Evolutionary conservation across 1,284 basidiomycete species (phyloP), one percentile per base, ranked within the genome.

Genomic region (Rhodotorula sp.): DNA sequence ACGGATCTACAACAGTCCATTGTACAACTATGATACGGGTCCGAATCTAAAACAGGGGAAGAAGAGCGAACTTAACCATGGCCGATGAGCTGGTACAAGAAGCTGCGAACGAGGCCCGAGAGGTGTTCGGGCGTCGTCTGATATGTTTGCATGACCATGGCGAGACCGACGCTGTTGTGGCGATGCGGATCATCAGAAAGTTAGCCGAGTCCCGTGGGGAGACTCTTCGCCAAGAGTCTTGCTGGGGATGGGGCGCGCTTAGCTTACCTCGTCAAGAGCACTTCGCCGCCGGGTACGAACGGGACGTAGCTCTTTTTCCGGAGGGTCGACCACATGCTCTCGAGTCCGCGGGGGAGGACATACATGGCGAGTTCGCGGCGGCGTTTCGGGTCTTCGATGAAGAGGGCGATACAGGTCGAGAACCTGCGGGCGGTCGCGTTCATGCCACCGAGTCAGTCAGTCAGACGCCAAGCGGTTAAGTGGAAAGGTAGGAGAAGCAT

Each of bases 281-380:
- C 88, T 85, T 79, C 92, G 84, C 79, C 92, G 85, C 82, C 87
- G 81, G 82, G 86, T 2, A 86, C 85, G 65, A 84, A 82, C 5
- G 91, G 90, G 31, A 95, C 89, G 82, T 87, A 88, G 1, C 91
- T 89, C 73, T 89, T 87, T 23, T 90, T 89, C 57, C 91, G 82
- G 21, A 90, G 87, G 76, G 89, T 87, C 2, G 89, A 85, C 94
- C 95, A 98, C 18, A 88, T 87, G 68, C 90, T 91, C 83, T 96
- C 93, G 58, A 96, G 62, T 2, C 69, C 70, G 12, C 73, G 54
- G 16, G 75, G 75, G 47, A 76, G 63, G 5, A 94, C 93, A 81
- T 97, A 99, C 89, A 97, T 95, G 43, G 95, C 93, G 74, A 96
- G 83, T 82, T 96, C 93, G 5, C 87, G 88, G 20, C 92, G 85